Evolutionary conservation across 345 rosid genomes (phyloP).

Genomic region (Populus alba): DNA sequence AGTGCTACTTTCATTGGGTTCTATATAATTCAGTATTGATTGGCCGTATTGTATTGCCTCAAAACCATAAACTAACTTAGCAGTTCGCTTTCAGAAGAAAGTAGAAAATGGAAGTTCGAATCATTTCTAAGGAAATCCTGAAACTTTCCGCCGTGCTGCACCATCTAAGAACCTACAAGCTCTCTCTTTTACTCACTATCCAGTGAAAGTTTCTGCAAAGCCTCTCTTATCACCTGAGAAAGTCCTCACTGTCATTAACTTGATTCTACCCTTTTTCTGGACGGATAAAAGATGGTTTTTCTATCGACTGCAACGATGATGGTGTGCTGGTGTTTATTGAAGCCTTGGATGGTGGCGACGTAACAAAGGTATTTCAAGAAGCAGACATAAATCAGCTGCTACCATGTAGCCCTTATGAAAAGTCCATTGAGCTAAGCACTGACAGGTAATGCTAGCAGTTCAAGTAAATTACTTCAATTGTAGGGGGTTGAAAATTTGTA

Average conservation of each 20-base stretch:
- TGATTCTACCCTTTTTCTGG: slow-evolving; percentile 8
- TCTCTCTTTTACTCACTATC: neutral
- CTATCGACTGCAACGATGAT: slow-evolving; percentile 11
- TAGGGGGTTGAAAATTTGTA: slow-evolving; percentile 16
- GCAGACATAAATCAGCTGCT: neutral
- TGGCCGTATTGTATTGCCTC: neutral
- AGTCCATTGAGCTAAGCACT: neutral
- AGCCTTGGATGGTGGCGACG: neutral
- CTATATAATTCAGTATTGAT: neutral
- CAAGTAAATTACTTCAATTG: slow-evolving; percentile 20
- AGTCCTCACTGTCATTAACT: neutral
- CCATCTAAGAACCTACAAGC: slow-evolving; percentile 4
- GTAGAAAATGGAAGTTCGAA: neutral
- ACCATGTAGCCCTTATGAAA: neutral
- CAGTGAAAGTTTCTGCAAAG: neutral
- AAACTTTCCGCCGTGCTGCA: slow-evolving; percentile 4
- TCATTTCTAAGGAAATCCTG: slow-evolving; percentile 6
- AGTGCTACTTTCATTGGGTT: neutral
- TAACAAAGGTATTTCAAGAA: neutral
- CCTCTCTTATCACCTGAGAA: neutral
- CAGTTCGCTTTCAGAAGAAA: neutral
- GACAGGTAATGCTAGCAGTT: neutral
- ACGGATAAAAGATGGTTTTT: neutral
- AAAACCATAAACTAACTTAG: neutral
- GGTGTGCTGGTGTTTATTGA: neutral